Percentiles rank a stretch among this genome's conserved stretches.
Conservation (phyloP, 306 rosid species). For the Begonia masoniana region DNA sequence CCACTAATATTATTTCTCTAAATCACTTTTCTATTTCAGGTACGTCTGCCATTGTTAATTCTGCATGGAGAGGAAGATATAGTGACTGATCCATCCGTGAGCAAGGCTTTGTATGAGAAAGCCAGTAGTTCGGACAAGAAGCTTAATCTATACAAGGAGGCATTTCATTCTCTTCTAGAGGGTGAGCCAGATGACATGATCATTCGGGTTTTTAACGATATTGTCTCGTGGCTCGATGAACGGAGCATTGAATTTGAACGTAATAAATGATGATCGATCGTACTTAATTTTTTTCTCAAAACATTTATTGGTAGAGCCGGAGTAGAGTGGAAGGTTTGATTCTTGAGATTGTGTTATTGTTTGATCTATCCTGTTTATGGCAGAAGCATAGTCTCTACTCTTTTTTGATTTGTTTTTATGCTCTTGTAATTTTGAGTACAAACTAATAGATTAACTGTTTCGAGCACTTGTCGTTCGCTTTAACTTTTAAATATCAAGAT, state of each 20-base stretch:
- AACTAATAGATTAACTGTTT: too few species aligned
- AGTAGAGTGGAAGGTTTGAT: too few species aligned
- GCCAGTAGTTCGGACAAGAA: slow-evolving; percentile 70
- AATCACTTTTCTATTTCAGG: slow-evolving; percentile 21
- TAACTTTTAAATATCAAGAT: too few species aligned
- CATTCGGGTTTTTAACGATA: slow-evolving; percentile 38
- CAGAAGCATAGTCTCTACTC: too few species aligned
- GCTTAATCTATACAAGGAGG: slow-evolving; percentile 57
- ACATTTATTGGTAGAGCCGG: too few species aligned
- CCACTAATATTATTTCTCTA: too few species aligned
- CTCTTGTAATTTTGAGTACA: too few species aligned
- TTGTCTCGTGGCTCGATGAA: slow-evolving; percentile 69
- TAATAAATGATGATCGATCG: background rate
- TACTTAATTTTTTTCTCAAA: too few species aligned
- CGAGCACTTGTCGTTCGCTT: too few species aligned
- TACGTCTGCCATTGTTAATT: slow-evolving; percentile 67
- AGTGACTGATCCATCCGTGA: slow-evolving; percentile 87
- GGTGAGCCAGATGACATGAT: slow-evolving; percentile 87
- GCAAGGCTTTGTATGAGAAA: slow-evolving; percentile 67
- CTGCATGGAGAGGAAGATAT: slow-evolving; percentile 84
- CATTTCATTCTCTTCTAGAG: slow-evolving; percentile 77
- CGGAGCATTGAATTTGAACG: slow-evolving; percentile 11
- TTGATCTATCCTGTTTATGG: too few species aligned
- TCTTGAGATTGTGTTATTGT: too few species aligned
- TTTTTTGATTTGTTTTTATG: too few species aligned